Percentiles rank a stretch among this genome's conserved stretches.
Evolutionary conservation across 176 grass and related monocot genomes (phyloP).

Genomic region (Themeda triandra): DNA sequence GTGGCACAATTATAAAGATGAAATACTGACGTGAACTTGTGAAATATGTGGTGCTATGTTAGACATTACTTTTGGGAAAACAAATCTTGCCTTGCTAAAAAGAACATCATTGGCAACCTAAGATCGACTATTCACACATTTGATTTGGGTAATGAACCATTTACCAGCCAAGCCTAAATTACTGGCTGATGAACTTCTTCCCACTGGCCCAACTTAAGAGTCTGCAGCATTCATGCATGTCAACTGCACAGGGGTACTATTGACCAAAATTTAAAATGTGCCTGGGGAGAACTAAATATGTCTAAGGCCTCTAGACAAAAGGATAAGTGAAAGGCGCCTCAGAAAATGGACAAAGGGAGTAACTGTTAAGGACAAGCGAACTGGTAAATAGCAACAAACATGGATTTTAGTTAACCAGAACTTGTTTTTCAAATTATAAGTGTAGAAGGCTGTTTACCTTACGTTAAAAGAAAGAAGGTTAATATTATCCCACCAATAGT

Average conservation of each 20-base stretch:
- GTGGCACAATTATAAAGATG: neutral
- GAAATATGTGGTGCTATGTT: neutral
- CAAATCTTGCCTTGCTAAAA: neutral
- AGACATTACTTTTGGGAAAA: neutral
- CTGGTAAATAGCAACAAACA: neutral
- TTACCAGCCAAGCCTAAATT: neutral
- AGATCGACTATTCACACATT: too few species aligned
- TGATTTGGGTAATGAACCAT: neutral
- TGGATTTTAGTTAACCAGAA: neutral
- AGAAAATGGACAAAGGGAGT: neutral
- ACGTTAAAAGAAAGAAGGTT: too few species aligned
- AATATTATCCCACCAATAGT: slow-evolving; percentile 1
- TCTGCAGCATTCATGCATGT: neutral
- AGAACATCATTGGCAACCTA: too few species aligned
- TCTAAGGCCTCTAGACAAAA: neutral
- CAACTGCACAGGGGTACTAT: neutral
- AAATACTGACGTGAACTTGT: neutral
- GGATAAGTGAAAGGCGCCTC: neutral
- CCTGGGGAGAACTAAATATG: neutral
- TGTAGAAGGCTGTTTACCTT: too few species aligned
- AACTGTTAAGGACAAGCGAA: neutral
- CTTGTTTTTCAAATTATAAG: neutral
- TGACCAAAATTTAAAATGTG: neutral
- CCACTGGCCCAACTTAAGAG: neutral
- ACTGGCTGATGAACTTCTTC: neutral